Evolutionary conservation across 805 yeast species (phyloP).

Genomic region (Teunomyces aglyptinius): DNA sequence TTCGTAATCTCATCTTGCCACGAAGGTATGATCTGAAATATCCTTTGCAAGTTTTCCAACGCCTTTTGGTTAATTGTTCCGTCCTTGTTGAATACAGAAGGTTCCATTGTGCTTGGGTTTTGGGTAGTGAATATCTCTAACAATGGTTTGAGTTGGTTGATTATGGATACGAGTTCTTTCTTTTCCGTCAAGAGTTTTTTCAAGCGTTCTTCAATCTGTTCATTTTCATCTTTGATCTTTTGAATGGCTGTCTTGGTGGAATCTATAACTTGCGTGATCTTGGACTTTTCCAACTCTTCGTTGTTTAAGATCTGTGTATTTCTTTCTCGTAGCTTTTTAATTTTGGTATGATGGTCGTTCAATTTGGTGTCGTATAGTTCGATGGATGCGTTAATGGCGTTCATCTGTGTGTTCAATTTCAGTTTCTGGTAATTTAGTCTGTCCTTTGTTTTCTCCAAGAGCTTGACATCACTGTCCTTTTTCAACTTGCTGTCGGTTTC

Average conservation of each 20-base stretch:
- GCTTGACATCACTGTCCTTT: constrained; percentile 31
- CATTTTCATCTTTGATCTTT: constrained; percentile 19
- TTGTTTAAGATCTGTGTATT: constrained; percentile 21
- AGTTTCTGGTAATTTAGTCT: constrained; percentile 32
- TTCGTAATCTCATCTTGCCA: constrained; percentile 33
- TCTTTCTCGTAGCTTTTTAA: constrained; percentile 22
- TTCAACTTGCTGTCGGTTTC: constrained; percentile 29
- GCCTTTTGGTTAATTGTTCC: constrained; percentile 26
- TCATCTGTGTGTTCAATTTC: constrained; percentile 25
- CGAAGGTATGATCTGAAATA: constrained; percentile 28
- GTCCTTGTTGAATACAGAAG: constrained; percentile 28
- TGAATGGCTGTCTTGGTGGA: constrained; percentile 14
- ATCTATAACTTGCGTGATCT: constrained; percentile 17
- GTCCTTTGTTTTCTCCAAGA: constrained; percentile 30
- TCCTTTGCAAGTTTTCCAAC: constrained; percentile 22
- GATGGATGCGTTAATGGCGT: constrained; percentile 16
- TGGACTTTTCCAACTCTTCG: constrained; percentile 22
- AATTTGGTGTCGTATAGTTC: constrained; percentile 20
- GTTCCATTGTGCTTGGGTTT: neutral
- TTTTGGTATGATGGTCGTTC: constrained; percentile 13
- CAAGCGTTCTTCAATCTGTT: constrained; percentile 24
- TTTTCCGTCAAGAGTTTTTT: constrained; percentile 21
- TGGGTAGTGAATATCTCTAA: constrained; percentile 20
- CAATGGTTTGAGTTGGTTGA: constrained; percentile 23
- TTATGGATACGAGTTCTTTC: constrained; percentile 15